Conservation (phyloP, 352 stramenopile species). For the Phytophthora kernoviae region DNA sequence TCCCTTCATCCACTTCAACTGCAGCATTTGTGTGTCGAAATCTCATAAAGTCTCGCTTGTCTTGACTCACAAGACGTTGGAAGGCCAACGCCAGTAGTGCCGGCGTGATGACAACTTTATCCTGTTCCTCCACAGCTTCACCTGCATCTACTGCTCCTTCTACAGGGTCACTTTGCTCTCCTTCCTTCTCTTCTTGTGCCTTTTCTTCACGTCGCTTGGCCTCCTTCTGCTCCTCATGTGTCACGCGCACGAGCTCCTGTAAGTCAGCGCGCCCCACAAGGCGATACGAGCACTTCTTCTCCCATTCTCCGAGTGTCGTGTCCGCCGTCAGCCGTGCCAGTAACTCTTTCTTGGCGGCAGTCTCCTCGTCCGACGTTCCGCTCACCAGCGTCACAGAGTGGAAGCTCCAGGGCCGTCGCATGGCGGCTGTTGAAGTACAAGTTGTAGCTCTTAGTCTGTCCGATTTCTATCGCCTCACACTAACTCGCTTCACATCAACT, state of each 20-base stretch:
- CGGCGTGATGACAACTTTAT: conserved; percentile 27
- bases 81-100: conserved; percentile 49
- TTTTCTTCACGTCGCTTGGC: conserved; percentile 7
- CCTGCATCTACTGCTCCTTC: neutral
- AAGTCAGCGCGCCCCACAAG: conserved; percentile 47
- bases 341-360: conserved; percentile 30
- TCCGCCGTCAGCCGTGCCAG: conserved; percentile 32
- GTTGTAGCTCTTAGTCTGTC: too few species aligned
- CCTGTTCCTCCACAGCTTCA: neutral
- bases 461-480: too few species aligned
- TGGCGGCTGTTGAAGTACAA: neutral
- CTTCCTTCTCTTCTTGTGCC: neutral
- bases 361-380: conserved; percentile 41
- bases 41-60: conserved; percentile 44
- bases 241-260: conserved; percentile 27
- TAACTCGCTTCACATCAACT: too few species aligned
- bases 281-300: conserved; percentile 43
- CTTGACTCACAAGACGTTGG: conserved; percentile 47
- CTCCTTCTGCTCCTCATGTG: conserved; percentile 8
- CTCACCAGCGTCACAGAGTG: conserved; percentile 52
- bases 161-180: neutral
- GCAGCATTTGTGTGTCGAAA: conserved; percentile 3
- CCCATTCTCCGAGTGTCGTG: conserved; percentile 29
- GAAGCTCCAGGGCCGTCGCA: conserved; percentile 44
- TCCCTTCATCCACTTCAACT: neutral